Conservation (phyloP, 1,139 yeast genomes). For the Suhomyces bribrorum region DNA sequence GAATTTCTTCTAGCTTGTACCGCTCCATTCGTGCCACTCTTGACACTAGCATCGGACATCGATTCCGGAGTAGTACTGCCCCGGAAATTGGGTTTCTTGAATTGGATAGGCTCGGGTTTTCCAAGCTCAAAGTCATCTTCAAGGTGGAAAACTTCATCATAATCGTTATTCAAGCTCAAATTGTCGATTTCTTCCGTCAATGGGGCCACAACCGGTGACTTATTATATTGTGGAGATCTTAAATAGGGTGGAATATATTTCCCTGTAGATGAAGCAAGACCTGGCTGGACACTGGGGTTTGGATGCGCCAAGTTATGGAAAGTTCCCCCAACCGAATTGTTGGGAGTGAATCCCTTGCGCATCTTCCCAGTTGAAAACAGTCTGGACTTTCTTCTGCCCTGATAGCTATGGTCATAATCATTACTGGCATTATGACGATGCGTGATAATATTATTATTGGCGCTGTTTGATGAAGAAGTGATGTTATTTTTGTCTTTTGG, state of each 20-base stretch:
- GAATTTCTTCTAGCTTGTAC: constrained; percentile 14
- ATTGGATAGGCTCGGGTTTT: constrained; percentile 9
- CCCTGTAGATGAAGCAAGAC: constrained; percentile 22
- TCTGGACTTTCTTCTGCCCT: constrained; percentile 23
- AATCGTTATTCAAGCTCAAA: constrained; percentile 31
- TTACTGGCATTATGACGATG: constrained; percentile 16
- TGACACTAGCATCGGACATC: constrained; percentile 7
- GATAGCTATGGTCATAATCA: constrained; percentile 8
- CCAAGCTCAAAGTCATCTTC: constrained; percentile 43
- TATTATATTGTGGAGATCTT: constrained; percentile 39
- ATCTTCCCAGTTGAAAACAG: constrained; percentile 35
- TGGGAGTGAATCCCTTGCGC: constrained; percentile 16
- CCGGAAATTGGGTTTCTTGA: constrained; percentile 17
- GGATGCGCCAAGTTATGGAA: constrained; percentile 12
- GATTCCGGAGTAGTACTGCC: constrained; percentile 14
- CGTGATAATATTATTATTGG: constrained; percentile 15
- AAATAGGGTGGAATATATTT: constrained; percentile 49
- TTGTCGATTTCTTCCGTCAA: constrained; percentile 43
- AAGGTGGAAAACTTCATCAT: constrained; percentile 48
- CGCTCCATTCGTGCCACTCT: constrained; percentile 2
- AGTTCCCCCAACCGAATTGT: constrained; percentile 3
- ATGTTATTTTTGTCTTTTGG: constrained; percentile 16
- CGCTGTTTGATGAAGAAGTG: constrained; percentile 2
- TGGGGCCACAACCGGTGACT: constrained; percentile 39
- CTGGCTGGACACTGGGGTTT: background rate